Conservation (phyloP, 805 yeast genomes). For the Wickerhamiella occidentalis region DNA sequence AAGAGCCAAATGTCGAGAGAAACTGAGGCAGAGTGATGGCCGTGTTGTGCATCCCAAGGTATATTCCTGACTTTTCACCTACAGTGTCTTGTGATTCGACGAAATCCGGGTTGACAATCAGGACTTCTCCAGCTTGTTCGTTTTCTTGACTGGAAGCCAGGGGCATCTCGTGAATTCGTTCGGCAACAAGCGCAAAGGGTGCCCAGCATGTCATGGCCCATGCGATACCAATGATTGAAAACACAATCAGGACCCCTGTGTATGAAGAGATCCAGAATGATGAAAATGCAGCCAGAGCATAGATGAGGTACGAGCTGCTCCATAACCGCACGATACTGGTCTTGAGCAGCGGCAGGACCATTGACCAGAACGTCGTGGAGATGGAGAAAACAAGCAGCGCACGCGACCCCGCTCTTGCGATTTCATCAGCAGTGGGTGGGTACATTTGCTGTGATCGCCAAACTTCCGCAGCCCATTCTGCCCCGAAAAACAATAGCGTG, state of each 20-base stretch:
- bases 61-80: slow-evolving; percentile 27
- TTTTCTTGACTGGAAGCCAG: background rate
- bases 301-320: slow-evolving; percentile 40
- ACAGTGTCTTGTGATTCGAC: slow-evolving; percentile 14
- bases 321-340: slow-evolving; percentile 29
- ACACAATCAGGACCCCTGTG: slow-evolving; percentile 35
- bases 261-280: slow-evolving; percentile 38
- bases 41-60: slow-evolving; percentile 31
- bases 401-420: slow-evolving; percentile 27
- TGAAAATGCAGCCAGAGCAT: slow-evolving; percentile 36
- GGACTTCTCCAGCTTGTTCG: background rate
- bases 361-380: slow-evolving; percentile 22
- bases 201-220: slow-evolving; percentile 62
- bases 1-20: slow-evolving; percentile 31
- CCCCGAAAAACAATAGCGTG: slow-evolving; percentile 51
- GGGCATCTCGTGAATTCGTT: slow-evolving; percentile 28
- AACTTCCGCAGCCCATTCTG: slow-evolving; percentile 52
- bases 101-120: background rate
- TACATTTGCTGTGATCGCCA: slow-evolving; percentile 32
- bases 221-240: slow-evolving; percentile 44
- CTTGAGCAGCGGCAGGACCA: slow-evolving; percentile 15
- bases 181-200: slow-evolving; percentile 50
- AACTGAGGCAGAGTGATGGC: slow-evolving; percentile 32
- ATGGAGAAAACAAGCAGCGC: slow-evolving; percentile 28
- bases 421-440: slow-evolving; percentile 26